phyloP scores from a whole-genome alignment of 495 filamentous ascomycete genomes.

The Aspergillus biplanus region DNA sequence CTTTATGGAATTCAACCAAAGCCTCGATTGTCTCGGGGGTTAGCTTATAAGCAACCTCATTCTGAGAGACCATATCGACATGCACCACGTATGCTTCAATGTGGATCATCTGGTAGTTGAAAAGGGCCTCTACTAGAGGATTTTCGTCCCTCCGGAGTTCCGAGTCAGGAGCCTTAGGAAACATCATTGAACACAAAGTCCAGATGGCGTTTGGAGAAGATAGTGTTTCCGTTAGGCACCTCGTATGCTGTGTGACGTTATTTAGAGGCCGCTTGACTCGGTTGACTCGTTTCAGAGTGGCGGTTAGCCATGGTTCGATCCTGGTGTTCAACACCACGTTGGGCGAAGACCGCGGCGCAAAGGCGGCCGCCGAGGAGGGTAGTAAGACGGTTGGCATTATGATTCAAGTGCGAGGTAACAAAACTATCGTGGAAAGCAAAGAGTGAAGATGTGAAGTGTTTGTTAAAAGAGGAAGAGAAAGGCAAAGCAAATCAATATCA shows the following conservation, averaged over 20 bases:
- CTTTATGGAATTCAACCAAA: conserved; percentile 95
- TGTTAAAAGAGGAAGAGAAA: conserved; percentile 32
- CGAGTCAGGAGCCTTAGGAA: conserved; percentile 86
- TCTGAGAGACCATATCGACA: conserved; percentile 97
- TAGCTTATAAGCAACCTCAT: conserved; percentile 98
- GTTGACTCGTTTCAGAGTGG: conserved; percentile 96
- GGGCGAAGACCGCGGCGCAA: conserved; percentile 91
- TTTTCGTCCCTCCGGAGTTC: conserved; percentile 85
- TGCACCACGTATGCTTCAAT: conserved; percentile 98
- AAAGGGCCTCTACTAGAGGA: conserved; percentile 85
- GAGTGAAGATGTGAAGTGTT: conserved; percentile 36
- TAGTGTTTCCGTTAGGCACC: conserved; percentile 95
- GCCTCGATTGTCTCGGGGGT: conserved; percentile 96
- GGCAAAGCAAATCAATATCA: conserved; percentile 38
- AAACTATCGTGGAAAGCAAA: conserved; percentile 33
- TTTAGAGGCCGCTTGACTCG: conserved; percentile 97
- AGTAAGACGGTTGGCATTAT: conserved; percentile 91
- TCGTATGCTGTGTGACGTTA: conserved; percentile 93
- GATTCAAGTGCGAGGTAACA: conserved; percentile 38
- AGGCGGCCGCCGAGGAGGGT: conserved; percentile 93
- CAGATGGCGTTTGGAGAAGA: conserved; percentile 92
- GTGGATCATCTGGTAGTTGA: conserved; percentile 93
- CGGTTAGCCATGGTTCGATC: conserved; percentile 97
- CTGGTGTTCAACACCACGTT: conserved; percentile 93
- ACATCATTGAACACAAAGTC: conserved; percentile 92